phyloP scores from a whole-genome alignment of 768 basidiomycete species.

The Collybia mongolica region DNA sequence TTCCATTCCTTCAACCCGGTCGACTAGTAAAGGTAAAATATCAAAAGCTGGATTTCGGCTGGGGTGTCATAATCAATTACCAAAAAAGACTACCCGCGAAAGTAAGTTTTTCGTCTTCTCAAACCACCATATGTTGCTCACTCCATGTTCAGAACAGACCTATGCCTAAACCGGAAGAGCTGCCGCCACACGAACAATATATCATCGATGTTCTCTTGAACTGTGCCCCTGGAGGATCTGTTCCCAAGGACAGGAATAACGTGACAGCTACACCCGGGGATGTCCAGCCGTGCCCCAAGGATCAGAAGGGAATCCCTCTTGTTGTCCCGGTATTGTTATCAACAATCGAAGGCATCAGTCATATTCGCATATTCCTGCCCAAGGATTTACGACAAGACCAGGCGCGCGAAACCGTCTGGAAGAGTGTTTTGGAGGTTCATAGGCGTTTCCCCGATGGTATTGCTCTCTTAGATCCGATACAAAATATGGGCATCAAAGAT shows the following conservation, averaged over 20 bases:
- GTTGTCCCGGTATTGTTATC: conserved; percentile 88
- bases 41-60: conserved; percentile 88
- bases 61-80: conserved; percentile 93
- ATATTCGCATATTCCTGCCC: conserved; percentile 83
- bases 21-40: conserved; percentile 91
- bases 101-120: conserved; percentile 35
- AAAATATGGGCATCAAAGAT: conserved; percentile 96
- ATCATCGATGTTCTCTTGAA: conserved; percentile 90
- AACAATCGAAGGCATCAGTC: conserved; percentile 83
- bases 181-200: conserved; percentile 86
- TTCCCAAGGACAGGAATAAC: conserved; percentile 58
- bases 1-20: conserved; percentile 92
- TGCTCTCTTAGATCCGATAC: conserved; percentile 82
- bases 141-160: conserved; percentile 51
- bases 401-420: conserved; percentile 83
- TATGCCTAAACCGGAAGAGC: conserved; percentile 63
- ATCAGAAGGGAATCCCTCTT: conserved; percentile 76
- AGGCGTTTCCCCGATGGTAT: conserved; percentile 88
- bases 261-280: conserved; percentile 62
- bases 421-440: conserved; percentile 89
- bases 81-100: conserved; percentile 86
- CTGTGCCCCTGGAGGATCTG: conserved; percentile 60
- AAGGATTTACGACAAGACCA: conserved; percentile 83
- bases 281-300: conserved; percentile 70
- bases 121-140: not conserved